A percentile compares a stretch with the other conserved stretches of the same genome.
phyloP scores from a whole-genome alignment of 2,329 filamentous ascomycete species.

The Diaporthe helianthi region DNA sequence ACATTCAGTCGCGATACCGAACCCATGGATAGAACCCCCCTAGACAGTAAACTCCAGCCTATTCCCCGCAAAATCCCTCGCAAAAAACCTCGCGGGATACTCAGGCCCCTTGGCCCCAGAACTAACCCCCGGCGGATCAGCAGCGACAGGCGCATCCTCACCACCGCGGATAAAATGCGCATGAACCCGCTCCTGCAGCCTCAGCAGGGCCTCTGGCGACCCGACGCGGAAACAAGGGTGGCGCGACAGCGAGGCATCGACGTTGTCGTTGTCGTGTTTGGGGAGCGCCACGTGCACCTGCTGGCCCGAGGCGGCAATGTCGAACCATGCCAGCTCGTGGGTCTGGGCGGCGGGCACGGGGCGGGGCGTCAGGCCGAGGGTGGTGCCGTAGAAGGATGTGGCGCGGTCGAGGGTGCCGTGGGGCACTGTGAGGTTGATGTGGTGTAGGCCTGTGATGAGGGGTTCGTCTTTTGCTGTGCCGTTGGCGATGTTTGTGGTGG shows the following conservation, averaged over 20 bases:
- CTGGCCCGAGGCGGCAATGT: conserved; percentile 60
- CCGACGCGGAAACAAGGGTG: conserved; percentile 67
- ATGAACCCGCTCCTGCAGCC: conserved; percentile 57
- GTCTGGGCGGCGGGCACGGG: conserved; percentile 60
- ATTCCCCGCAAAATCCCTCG: conserved; percentile 63
- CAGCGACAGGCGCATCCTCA: conserved; percentile 57
- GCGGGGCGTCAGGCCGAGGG: conserved; percentile 60
- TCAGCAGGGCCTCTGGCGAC: conserved; percentile 53
- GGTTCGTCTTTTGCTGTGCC: conserved; percentile 37
- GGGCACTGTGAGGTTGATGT: conserved; percentile 67
- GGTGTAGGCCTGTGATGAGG: conserved; percentile 59
- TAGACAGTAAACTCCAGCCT: conserved; percentile 55
- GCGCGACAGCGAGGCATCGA: conserved; percentile 50
- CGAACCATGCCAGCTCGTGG: conserved; percentile 64
- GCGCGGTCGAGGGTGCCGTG: conserved; percentile 58
- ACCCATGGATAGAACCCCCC: not conserved
- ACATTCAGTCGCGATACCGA: too few species aligned
- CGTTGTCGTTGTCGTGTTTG: conserved; percentile 41
- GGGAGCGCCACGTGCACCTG: conserved; percentile 64
- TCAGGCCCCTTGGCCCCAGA: conserved; percentile 59
- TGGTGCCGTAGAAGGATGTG: conserved; percentile 60
- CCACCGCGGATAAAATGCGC: conserved; percentile 58
- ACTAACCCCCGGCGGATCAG: conserved; percentile 59
- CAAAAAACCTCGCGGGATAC: conserved; percentile 69
- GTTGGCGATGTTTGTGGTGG: not conserved